These are phyloP conservation scores for Tillandsia fasciculata DNA, from an alignment of 176 grass and related monocot genomes.

Conservation along the genomic window DNA sequence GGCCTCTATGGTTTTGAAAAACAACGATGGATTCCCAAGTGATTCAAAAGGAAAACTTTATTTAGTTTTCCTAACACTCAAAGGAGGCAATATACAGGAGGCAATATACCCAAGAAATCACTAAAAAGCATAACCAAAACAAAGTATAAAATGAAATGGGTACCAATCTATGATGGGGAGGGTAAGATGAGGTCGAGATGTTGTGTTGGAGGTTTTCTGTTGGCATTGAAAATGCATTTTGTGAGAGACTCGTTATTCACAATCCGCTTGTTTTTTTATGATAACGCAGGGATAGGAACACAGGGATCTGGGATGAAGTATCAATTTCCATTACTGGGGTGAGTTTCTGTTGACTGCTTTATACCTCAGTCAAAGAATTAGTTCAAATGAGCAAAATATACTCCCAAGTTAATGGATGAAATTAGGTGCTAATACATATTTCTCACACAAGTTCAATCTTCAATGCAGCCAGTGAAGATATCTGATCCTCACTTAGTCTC, in stretches of 20 bases:
- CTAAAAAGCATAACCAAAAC: too few relatives aligned
- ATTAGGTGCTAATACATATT: background rate
- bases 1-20: too few relatives aligned
- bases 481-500: constrained; percentile 77
- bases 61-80: too few relatives aligned
- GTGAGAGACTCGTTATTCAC: background rate
- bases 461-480: constrained; percentile 75
- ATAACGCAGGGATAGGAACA: constrained; percentile 77
- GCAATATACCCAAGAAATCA: too few relatives aligned
- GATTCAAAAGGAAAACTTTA: too few relatives aligned
- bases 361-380: too few relatives aligned
- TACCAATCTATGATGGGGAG: too few relatives aligned
- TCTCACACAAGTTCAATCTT: constrained; percentile 15
- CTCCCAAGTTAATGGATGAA: constrained; percentile 16
- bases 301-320: constrained; percentile 99
- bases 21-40: too few relatives aligned
- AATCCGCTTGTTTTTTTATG: constrained; percentile 12
- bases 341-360: constrained; percentile 20
- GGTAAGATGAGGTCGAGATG: too few relatives aligned
- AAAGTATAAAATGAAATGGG: too few relatives aligned
- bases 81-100: too few relatives aligned
- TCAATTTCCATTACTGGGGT: constrained; percentile 75
- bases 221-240: constrained; percentile 1
- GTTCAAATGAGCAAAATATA: background rate
- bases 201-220: background rate